Percentiles rank a stretch among this genome's conserved stretches.
Evolutionary conservation across 2,329 filamentous ascomycete species (phyloP).

Genomic region (Penicillium sp.): DNA sequence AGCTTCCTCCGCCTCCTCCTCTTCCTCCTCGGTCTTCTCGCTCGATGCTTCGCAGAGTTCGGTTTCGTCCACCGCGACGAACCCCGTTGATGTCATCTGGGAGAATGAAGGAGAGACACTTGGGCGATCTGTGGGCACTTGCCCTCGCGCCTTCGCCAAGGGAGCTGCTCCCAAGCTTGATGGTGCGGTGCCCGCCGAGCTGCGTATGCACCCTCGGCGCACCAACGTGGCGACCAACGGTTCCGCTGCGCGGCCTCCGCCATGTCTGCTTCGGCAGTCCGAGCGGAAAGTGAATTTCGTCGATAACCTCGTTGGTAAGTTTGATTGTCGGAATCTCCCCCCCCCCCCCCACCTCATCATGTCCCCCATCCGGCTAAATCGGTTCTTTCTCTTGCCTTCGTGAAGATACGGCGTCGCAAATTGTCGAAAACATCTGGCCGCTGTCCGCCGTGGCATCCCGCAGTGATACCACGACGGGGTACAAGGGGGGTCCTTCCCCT

Average conservation of each 20-base stretch:
- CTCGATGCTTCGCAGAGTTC: slow-evolving; percentile 69
- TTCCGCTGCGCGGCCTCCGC: slow-evolving; percentile 64
- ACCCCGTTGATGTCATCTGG: slow-evolving; percentile 59
- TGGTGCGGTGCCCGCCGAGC: slow-evolving; percentile 43
- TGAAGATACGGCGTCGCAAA: slow-evolving; percentile 92
- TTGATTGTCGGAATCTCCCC: slow-evolving; percentile 18
- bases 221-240: slow-evolving; percentile 54
- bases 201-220: slow-evolving; percentile 58
- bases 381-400: not conserved
- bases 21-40: slow-evolving; percentile 77
- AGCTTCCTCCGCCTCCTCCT: slow-evolving; percentile 75
- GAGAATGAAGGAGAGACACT: slow-evolving; percentile 43
- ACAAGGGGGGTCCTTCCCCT: slow-evolving; percentile 82
- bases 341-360: slow-evolving; percentile 34
- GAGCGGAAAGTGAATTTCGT: slow-evolving; percentile 95
- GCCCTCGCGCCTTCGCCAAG: slow-evolving; percentile 34
- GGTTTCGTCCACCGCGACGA: slow-evolving; percentile 68
- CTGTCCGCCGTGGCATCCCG: slow-evolving; percentile 79
- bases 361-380: slow-evolving; percentile 30
- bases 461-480: slow-evolving; percentile 65
- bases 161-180: slow-evolving; percentile 37
- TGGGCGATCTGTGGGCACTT: slow-evolving; percentile 32
- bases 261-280: slow-evolving; percentile 78
- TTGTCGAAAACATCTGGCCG: slow-evolving; percentile 97
- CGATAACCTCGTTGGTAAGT: slow-evolving; percentile 96